Conservation (phyloP, 73 alveolate genomes). For the Symbiodinium natans region DNA sequence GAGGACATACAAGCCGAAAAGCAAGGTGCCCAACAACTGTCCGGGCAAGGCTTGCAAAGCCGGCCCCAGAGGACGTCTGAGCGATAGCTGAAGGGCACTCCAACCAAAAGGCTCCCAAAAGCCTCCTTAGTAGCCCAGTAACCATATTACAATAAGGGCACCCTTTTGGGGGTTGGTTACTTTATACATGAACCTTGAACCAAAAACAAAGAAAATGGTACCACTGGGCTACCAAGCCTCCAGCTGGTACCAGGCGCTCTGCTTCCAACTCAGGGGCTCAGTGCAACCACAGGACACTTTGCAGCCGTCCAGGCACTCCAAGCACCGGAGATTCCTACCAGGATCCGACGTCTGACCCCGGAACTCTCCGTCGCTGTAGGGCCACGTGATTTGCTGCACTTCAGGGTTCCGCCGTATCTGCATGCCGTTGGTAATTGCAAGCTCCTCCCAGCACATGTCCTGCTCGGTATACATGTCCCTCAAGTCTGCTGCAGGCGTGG, state of each 20-base stretch:
- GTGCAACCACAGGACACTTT: not conserved
- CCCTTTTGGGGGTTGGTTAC: too few relatives aligned
- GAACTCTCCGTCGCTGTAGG: constrained; percentile 2
- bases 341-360: not conserved
- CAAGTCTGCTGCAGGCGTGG: not conserved
- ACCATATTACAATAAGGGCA: too few relatives aligned
- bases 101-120: not conserved
- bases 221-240: too few relatives aligned
- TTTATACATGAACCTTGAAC: too few relatives aligned
- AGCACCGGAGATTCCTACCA: not conserved
- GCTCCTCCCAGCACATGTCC: constrained; percentile 85
- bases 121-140: not conserved
- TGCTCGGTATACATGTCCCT: constrained; percentile 66
- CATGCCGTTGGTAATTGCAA: constrained; percentile 13
- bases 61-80: not conserved
- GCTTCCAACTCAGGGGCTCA: not conserved
- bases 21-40: not conserved
- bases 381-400: constrained; percentile 40
- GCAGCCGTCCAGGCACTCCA: constrained; percentile 1
- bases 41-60: not conserved
- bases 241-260: not conserved
- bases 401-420: constrained; percentile 46
- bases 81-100: not conserved
- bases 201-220: too few relatives aligned
- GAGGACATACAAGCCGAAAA: not conserved